Evolutionary conservation across 176 grass and related monocot genomes (phyloP), one percentile per base, ranked within the genome.

Genomic region (Raddia guianensis): DNA sequence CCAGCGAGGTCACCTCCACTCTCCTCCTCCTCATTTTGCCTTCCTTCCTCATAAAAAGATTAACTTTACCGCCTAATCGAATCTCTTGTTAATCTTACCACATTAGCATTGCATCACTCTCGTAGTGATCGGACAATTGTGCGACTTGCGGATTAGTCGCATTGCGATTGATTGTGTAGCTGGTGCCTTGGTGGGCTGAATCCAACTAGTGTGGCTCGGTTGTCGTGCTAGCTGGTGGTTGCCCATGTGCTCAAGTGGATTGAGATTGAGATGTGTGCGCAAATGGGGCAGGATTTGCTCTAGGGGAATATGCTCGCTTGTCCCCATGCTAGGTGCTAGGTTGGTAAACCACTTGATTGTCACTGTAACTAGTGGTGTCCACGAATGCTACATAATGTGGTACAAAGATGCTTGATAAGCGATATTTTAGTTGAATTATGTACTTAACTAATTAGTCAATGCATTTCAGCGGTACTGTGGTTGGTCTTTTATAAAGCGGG

Each of bases 1-100:
- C 93, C 27, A 95, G 93, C 73, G 87, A 90, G 93, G 93, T 95
- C 66, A 73, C 68, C 43, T 10, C 4, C 54, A 2, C 63, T 78
- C 50, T 10, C 4, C 54, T 10, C 4, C 54, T 4, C 54, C 66
- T 42, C 11, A 1, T 27, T 49, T 5, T 0, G 2, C 7, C 34
- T 34, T 5, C n/a, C 16, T 46, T 34, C 20, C 18, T 16, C 3
- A 40, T 40, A 40, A 40, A 40, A 40, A 40, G 37, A 40, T 40
- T 1, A 40, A 40, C 37, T 40, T 40, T 5, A 40, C 37, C 37
- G 12, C 60, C 60, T 63, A 63, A 3, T 40, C 34, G 33, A 63
- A 3, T 40, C 34, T 0, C 40, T n/a, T 66, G 15, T 43, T 64
- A 64, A 15, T 64, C 6, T 16, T 2, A 48, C 12, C 20, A 21